Percentiles rank a stretch among this genome's conserved stretches.
Conservation (phyloP, 305 asterid species). For the Fraxinus xanthoxyloides region DNA sequence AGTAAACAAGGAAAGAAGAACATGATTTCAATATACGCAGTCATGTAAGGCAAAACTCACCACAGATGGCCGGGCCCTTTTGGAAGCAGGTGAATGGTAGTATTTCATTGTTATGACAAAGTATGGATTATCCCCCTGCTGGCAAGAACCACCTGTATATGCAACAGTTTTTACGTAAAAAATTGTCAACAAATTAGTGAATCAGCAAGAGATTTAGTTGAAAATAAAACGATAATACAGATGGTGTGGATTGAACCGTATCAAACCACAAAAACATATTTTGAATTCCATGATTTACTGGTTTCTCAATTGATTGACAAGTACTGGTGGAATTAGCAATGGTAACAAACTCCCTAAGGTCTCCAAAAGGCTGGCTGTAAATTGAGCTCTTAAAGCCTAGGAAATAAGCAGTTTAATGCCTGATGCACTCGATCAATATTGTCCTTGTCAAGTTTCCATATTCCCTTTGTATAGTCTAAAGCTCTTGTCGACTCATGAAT, state of each 20-base stretch:
- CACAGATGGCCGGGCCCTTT: neutral
- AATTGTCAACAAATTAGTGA: neutral
- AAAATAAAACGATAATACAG: neutral
- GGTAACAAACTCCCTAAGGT: neutral
- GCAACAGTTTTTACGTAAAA: neutral
- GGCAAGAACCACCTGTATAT: neutral
- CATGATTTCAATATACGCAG: neutral
- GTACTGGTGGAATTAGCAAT: neutral
- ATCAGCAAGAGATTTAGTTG: neutral
- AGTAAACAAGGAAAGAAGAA: neutral
- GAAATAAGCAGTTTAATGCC: too few relatives aligned
- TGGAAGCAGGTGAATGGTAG: neutral
- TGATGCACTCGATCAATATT: too few relatives aligned
- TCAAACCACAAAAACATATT: neutral
- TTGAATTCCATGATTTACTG: neutral
- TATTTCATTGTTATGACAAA: constrained; percentile 15
- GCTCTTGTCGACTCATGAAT: neutral
- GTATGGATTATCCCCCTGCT: neutral
- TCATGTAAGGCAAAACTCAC: constrained; percentile 17
- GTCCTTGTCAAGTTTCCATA: neutral
- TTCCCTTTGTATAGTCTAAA: neutral
- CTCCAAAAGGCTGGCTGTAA: too few relatives aligned
- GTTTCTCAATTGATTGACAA: neutral
- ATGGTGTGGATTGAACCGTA: neutral
- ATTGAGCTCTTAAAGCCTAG: too few relatives aligned